Base-by-base conservation (phyloP, 2,329 filamentous ascomycete species). In the Fusarium anthophilum region DNA sequence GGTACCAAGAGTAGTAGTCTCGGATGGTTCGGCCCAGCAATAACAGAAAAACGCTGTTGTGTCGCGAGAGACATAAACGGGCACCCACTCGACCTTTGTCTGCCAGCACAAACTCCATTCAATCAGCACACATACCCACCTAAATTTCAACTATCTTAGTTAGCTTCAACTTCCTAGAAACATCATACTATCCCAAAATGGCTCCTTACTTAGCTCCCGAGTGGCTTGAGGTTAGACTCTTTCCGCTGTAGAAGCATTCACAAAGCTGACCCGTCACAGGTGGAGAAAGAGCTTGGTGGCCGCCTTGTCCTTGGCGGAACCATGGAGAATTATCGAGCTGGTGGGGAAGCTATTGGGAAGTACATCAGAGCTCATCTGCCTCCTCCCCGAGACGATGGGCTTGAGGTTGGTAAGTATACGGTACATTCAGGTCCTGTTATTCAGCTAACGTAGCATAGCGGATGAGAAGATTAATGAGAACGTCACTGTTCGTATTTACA, bases 391-490 rank as follows among this genome's bases (percentile, higher is more conserved):
- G 50, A 38, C 6, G 13, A 53, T 20, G 32, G 32, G 3, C 32
- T 53, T 8, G 9, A 38, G 1, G 18, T 53, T 22, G 32, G 32
- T 38, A 26, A 53, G 50, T 26, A 0, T 2, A 4, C 9, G 22
- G 3, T 12, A 15, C 9, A 11, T 13, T n/a, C 5, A 12, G 2
- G 7, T 1, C 2, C 14, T 18, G 0, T 5, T 10, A 4, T 2
- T 10, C 5, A 18, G 15, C 47, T 32, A 2, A 51, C 5, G 15
- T 7, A 8, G 7, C 3, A 4, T 18, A 51, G 50, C 32, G 32
- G 50, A 53, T 1, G 32, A 26, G 5, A 53, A 5, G 1, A 17
- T 26, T 0, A 53, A 53, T 0, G 18, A 26, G 0, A 17, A 17
- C 5, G 32, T 53, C 3, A 8, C 13, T 11, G 32, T 53, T 6